Evolutionary conservation across 345 rosid genomes (phyloP), one percentile per base, ranked within the genome.

Genomic region (Mallotus nudiflorus): DNA sequence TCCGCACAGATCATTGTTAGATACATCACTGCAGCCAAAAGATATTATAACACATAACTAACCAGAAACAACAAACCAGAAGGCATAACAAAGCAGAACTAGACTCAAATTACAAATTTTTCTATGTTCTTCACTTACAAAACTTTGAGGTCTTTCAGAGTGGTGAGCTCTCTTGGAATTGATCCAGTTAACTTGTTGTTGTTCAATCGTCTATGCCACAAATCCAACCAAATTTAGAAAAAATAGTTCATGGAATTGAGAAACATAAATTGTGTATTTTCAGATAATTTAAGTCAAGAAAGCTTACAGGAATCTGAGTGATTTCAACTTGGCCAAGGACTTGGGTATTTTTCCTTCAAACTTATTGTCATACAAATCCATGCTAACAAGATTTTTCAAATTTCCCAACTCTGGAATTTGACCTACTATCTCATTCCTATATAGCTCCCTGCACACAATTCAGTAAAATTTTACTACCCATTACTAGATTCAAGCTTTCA

Each of bases 301-400:
- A 64, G 53, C 89, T 84, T 81, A 89, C 94, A 89, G 84, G 74
- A 87, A 89, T 85, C 75, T 81, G 59, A 87, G 85, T 25, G 91
- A 87, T 75, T 87, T 84, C 81, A 87, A 69, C 33, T 83, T 84
- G 79, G 86, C 75, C 28, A 89, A 81, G 44, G 89, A 80, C 73
- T 82, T 85, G 37, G 94, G 91, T n/a, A 89, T 87, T 65, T 62
- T 42, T 58, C 94, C 94, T 61, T 84, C 85, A 37, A 87, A 82
- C 60, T 56, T 73, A 76, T 89, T 89, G 15, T 62, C 82, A 59
- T 79, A 87, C 74, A 89, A 29, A 75, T 89, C 91, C 86, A 89
- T 70, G 79, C 91, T 84, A 33, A 87, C 73, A 62, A 89, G 88
- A 70, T 75, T 74, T 64, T 82, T 80, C 82, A 89, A 66, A 69